Base-by-base conservation (phyloP, 1,139 yeast genomes). In the Taphrina pruni region DNA sequence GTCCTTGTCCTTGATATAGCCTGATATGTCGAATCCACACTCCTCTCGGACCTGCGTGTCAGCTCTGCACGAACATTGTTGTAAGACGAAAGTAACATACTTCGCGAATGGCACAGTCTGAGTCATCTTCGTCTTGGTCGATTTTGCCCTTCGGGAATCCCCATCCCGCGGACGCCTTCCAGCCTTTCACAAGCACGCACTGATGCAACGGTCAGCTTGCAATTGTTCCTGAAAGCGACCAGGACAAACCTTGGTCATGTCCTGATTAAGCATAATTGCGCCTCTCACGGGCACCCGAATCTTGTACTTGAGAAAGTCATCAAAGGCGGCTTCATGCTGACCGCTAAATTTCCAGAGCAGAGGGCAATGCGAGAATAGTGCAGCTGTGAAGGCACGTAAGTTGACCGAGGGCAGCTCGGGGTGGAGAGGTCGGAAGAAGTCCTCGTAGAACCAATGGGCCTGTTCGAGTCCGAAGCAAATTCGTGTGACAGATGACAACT, bases 61-160 rank as follows among this genome's bases (percentile, higher is more conserved):
- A 56, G 57, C 36, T 14, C 21, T 7, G 12, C 20, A 4, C 17
- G 46, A 54, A n/a, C 38, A 51, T 9, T 4, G 5, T 55, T 55
- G 48, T 14, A 9, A 11, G 3, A 26, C 17, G 43, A 50, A 38
- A 12, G 26, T n/a, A 32, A 50, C 26, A 41, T 56, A 69, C 94
- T 78, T 95, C 99, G 76, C 99, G 85, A n/a, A 90, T 80, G 5
- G 98, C 97, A 81, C 99, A 95, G 69, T 85, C 87, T n/a, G 86
- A 84, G 78, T 95, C 99, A 8, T 87, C 82, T 79, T 95, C 99
- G 75, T 88, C 96, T 77, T 94, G 93, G 52, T 96, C 90, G 70
- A 95, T 95, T 79, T 95, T 95, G 8, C 99, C 99, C 77, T 97
- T 83, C 5, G 99, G 99, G 76, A 95, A 95, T 6, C 97, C 90